Evolutionary conservation across 768 basidiomycete species (phyloP).

Genomic region (Termitomyces sp.): DNA sequence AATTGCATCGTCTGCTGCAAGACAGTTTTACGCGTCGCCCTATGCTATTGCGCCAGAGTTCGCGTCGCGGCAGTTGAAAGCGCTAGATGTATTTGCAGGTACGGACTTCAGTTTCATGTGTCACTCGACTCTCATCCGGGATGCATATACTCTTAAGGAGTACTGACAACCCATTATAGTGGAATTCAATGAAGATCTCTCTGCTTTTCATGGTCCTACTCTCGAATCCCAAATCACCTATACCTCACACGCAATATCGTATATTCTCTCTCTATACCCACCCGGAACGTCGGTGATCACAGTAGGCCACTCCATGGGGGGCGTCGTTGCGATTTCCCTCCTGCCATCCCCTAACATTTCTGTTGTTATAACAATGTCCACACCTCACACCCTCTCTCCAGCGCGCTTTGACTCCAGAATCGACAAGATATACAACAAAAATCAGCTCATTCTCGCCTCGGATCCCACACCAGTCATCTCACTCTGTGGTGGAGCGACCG

Average conservation of each 20-base stretch:
- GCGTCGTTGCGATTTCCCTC: conserved; percentile 79
- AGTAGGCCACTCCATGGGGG: conserved; percentile 97
- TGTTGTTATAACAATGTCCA: conserved; percentile 92
- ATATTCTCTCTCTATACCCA: conserved; percentile 77
- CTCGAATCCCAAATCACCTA: conserved; percentile 78
- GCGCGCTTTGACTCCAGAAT: conserved; percentile 81
- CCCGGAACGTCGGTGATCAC: conserved; percentile 59
- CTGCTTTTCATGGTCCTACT: conserved; percentile 90
- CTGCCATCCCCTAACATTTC: conserved; percentile 64
- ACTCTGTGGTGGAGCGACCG: conserved; percentile 88
- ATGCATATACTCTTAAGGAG: not conserved
- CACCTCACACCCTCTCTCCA: conserved; percentile 85
- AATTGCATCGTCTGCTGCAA: conserved; percentile 85
- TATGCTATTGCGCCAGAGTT: conserved; percentile 50
- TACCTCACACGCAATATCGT: conserved; percentile 60
- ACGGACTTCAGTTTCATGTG: conserved; percentile 14
- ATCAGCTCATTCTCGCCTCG: conserved; percentile 29
- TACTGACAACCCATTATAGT: conserved; percentile 36
- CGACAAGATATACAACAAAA: conserved; percentile 61
- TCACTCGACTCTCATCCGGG: not conserved
- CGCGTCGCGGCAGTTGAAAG: conserved; percentile 35
- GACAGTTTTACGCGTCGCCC: conserved; percentile 71
- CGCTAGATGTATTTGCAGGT: conserved; percentile 88
- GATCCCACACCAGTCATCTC: conserved; percentile 70
- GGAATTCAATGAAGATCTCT: conserved; percentile 96